Evolutionary conservation across 2,329 filamentous ascomycete species (phyloP).

Genomic region (Capronia americana): DNA sequence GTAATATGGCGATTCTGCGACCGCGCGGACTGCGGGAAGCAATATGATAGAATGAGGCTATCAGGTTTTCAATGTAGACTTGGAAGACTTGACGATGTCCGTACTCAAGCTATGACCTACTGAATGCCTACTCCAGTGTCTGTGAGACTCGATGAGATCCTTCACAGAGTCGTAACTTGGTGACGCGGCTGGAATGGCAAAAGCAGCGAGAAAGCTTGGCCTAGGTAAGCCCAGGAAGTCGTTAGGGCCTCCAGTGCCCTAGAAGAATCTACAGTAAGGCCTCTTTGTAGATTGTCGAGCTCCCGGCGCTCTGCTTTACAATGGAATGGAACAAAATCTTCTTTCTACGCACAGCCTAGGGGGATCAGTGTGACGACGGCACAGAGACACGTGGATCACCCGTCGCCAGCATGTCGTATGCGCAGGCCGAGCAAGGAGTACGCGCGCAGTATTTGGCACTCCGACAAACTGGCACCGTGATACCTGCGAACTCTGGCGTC

Average conservation of each 20-base stretch:
- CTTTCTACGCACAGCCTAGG: background rate
- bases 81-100: background rate
- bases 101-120: background rate
- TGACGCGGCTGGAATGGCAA: slow-evolving; percentile 4
- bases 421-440: slow-evolving; percentile 9
- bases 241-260: background rate
- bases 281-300: background rate
- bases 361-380: background rate
- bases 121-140: background rate
- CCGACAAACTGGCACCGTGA: background rate
- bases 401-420: slow-evolving; percentile 1
- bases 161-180: background rate
- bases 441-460: background rate
- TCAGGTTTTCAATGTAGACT: background rate
- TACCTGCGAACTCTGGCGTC: slow-evolving; percentile 4
- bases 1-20: background rate
- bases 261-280: too few relatives aligned
- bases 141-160: background rate
- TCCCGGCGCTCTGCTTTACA: background rate
- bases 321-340: background rate
- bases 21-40: background rate
- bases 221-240: slow-evolving; percentile 3
- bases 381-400: background rate
- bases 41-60: background rate
- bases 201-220: slow-evolving; percentile 8